These are phyloP conservation scores for Pythium coloratum DNA, from an alignment of 352 stramenopile genomes.

Conservation along the genomic window DNA sequence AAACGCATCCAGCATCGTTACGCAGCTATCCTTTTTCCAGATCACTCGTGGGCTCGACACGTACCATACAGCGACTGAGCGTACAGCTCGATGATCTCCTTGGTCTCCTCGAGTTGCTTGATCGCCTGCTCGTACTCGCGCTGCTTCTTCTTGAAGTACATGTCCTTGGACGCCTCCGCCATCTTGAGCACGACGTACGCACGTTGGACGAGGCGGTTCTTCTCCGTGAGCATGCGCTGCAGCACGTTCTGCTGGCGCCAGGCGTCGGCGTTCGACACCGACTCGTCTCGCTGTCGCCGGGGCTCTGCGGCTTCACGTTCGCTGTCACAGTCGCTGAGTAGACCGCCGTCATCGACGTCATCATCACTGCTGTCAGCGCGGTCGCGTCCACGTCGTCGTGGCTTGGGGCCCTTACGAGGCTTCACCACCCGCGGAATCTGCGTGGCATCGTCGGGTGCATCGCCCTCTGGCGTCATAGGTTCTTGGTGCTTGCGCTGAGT, in stretches of 20 bases:
- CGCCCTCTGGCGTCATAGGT: neutral
- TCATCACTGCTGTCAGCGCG: slow-evolving; percentile 6
- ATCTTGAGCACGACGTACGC: slow-evolving; percentile 52
- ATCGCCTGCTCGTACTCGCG: slow-evolving; percentile 40
- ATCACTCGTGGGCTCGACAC: neutral
- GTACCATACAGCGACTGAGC: slow-evolving; percentile 53
- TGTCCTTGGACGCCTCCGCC: slow-evolving; percentile 49
- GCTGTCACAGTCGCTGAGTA: slow-evolving; percentile 9
- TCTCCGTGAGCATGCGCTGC: slow-evolving; percentile 30
- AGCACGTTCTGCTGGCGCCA: slow-evolving; percentile 14
- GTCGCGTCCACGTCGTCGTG: neutral
- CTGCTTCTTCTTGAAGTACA: slow-evolving; percentile 50
- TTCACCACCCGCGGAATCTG: neutral
- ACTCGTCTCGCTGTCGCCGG: neutral
- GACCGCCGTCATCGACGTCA: neutral
- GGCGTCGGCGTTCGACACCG: neutral
- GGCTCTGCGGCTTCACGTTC: neutral
- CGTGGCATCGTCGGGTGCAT: neutral
- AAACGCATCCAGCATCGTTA: no score
- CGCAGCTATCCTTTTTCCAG: no score
- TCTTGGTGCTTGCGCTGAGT: slow-evolving; percentile 6
- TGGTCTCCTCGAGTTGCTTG: slow-evolving; percentile 42
- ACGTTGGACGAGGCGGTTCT: slow-evolving; percentile 71
- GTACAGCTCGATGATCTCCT: slow-evolving; percentile 42
- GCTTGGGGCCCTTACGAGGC: neutral